Conservation (phyloP, 164 flowering plant genomes). For the Vitis rotundifolia region DNA sequence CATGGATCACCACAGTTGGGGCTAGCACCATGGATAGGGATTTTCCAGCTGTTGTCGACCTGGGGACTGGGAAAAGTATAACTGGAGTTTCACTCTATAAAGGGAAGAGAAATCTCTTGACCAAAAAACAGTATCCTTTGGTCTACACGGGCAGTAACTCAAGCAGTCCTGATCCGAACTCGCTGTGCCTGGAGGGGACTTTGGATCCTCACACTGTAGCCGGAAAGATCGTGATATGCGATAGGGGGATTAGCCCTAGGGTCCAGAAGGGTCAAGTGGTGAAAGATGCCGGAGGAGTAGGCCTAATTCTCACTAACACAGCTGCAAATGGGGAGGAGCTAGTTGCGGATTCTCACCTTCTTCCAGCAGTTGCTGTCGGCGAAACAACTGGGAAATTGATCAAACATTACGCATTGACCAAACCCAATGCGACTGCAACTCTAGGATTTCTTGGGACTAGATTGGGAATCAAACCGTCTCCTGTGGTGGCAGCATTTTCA, state of each 20-base stretch:
- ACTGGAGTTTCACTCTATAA: conserved; percentile 74
- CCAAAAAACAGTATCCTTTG: conserved; percentile 46
- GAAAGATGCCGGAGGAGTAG: conserved; percentile 53
- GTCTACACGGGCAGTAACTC: conserved; percentile 69
- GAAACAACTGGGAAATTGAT: conserved; percentile 37
- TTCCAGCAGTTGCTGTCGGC: conserved; percentile 55
- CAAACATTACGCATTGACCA: conserved; percentile 33
- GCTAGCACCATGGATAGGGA: conserved; percentile 92
- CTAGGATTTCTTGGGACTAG: conserved; percentile 43
- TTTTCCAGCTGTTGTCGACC: conserved; percentile 59
- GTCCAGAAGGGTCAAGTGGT: conserved; percentile 60
- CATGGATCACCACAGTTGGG: conserved; percentile 89
- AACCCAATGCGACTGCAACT: conserved; percentile 32
- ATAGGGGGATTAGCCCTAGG: conserved; percentile 52
- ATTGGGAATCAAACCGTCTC: conserved; percentile 45
- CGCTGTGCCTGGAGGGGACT: conserved; percentile 72
- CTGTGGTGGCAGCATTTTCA: conserved; percentile 58
- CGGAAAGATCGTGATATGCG: conserved; percentile 60
- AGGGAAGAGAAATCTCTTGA: conserved; percentile 45
- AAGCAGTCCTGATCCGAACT: conserved; percentile 54
- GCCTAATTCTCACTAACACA: conserved; percentile 53
- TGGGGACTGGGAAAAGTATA: conserved; percentile 47
- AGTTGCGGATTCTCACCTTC: conserved; percentile 54
- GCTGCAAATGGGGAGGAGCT: conserved; percentile 53
- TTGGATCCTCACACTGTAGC: conserved; percentile 33